phyloP scores from a whole-genome alignment of 78 protist species.

The Dictyostelium purpureum region DNA sequence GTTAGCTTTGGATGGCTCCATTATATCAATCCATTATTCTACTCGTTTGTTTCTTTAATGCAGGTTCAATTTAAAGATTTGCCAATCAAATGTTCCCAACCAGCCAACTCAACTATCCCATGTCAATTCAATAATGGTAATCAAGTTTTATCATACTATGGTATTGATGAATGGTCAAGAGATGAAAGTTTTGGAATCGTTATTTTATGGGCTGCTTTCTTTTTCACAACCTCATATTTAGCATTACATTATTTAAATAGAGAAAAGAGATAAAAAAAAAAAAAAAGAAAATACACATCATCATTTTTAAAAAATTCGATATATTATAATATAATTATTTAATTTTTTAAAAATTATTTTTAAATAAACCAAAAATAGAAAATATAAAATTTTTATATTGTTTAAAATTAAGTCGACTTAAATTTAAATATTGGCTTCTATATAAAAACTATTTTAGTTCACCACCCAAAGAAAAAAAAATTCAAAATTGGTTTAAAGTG shows the following conservation, averaged over 20 bases:
- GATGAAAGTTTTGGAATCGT: slow-evolving; percentile 24
- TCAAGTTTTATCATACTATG: slow-evolving; percentile 16
- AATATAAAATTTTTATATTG: too few species aligned
- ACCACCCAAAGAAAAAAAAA: too few species aligned
- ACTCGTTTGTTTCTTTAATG: not conserved
- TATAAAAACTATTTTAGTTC: too few species aligned
- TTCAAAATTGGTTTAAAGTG: too few species aligned
- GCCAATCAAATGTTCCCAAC: slow-evolving; percentile 9
- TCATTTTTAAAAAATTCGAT: not conserved
- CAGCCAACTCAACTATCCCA: not conserved
- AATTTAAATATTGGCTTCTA: too few species aligned
- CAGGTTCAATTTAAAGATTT: slow-evolving; percentile 24
- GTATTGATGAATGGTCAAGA: slow-evolving; percentile 43
- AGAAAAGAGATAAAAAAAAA: slow-evolving; percentile 48
- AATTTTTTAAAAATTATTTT: slow-evolving; percentile 27
- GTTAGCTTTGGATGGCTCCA: slow-evolving; percentile 45
- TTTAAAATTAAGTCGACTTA: too few species aligned
- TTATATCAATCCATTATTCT: slow-evolving; percentile 28
- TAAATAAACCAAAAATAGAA: too few species aligned
- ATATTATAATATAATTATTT: not conserved
- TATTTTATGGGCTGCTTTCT: slow-evolving; percentile 36
- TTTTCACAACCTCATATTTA: not conserved
- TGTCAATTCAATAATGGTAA: slow-evolving; percentile 62
- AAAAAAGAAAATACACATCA: slow-evolving; percentile 7
- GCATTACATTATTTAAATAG: slow-evolving; percentile 31